Evolutionary conservation across 495 filamentous ascomycete species (phyloP).

Genomic region (Xanthoparmelia taractica): DNA sequence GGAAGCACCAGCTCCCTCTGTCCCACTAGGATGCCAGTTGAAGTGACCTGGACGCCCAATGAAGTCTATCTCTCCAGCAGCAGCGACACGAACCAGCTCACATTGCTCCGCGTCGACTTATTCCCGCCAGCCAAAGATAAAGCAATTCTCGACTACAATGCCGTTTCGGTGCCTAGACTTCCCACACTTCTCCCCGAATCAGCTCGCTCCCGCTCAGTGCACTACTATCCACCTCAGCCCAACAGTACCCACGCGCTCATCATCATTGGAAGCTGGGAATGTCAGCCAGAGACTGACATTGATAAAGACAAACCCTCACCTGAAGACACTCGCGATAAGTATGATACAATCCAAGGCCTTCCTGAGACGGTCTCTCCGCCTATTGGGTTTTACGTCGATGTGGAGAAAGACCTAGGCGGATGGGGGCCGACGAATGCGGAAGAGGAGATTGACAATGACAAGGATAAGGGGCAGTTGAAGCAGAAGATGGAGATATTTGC

Average conservation of each 20-base stretch:
- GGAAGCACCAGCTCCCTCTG: conserved; percentile 1
- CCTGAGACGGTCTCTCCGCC: conserved; percentile 4
- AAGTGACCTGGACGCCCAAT: conserved; percentile 13
- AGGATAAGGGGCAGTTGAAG: conserved; percentile 9
- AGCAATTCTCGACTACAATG: not conserved
- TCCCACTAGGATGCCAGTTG: not conserved
- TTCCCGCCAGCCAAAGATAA: not conserved
- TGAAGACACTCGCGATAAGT: not conserved
- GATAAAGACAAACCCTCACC: not conserved
- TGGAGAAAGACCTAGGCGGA: conserved; percentile 6
- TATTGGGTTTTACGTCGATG: conserved; percentile 2
- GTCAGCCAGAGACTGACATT: not conserved
- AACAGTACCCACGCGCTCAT: not conserved
- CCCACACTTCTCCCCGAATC: conserved; percentile 7
- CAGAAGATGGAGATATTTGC: conserved; percentile 17
- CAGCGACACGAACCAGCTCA: conserved; percentile 9
- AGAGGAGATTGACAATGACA: conserved; percentile 8
- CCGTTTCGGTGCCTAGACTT: conserved; percentile 4
- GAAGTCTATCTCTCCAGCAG: conserved; percentile 17
- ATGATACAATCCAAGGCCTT: not conserved
- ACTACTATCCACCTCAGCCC: conserved; percentile 1
- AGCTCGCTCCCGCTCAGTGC: not conserved
- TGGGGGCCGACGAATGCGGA: conserved; percentile 8
- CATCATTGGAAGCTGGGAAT: not conserved
- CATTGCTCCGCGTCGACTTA: conserved; percentile 1